phyloP scores from a whole-genome alignment of 2,329 filamentous ascomycete species.

The Apiospora phragmitis region DNA sequence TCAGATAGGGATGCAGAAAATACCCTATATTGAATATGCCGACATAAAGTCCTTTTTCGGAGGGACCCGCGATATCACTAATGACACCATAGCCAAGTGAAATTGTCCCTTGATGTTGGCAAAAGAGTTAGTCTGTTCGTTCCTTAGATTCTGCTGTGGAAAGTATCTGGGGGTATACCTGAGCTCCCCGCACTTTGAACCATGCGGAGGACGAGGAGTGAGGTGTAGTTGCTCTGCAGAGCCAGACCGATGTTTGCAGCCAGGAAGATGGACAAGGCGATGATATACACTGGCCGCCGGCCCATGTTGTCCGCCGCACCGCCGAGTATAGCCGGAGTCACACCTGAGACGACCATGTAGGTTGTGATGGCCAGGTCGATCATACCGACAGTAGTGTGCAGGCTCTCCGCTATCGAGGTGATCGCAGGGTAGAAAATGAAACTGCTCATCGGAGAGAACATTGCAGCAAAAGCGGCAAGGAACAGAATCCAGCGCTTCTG shows the following conservation, averaged over 20 bases:
- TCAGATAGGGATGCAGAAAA: neutral
- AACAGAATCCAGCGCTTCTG: conserved; percentile 15
- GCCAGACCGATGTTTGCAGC: conserved; percentile 19
- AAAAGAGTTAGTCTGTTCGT: neutral
- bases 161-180: neutral
- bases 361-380: conserved; percentile 21
- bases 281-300: conserved; percentile 13
- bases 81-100: conserved; percentile 4
- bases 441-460: conserved; percentile 16
- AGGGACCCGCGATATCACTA: neutral
- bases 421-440: conserved; percentile 21
- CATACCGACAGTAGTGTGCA: conserved; percentile 12
- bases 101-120: neutral
- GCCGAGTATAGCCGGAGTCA: conserved; percentile 15
- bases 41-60: neutral
- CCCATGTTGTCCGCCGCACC: conserved; percentile 19
- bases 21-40: conserved; percentile 14
- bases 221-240: conserved; percentile 12
- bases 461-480: conserved; percentile 14
- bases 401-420: conserved; percentile 10
- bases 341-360: conserved; percentile 17
- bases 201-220: conserved; percentile 18
- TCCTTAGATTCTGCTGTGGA: neutral
- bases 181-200: conserved; percentile 20
- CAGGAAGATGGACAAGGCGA: conserved; percentile 16